These are phyloP conservation scores for Leucocoprinus sp. DNA, from an alignment of 768 basidiomycete genomes.

Conservation along the genomic window DNA sequence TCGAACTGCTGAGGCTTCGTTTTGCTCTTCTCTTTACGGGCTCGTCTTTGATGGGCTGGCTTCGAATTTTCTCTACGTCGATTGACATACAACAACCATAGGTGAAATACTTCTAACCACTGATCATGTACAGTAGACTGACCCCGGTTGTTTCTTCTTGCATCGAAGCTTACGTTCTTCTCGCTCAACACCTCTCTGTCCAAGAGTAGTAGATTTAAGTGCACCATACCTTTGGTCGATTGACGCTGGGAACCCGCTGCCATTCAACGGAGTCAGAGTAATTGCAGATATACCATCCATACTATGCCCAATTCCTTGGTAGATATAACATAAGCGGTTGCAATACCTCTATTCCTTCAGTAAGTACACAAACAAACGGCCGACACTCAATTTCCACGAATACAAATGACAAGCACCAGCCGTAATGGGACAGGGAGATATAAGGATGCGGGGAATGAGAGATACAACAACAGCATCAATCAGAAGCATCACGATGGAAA, in stretches of 20 bases:
- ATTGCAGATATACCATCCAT: too few species aligned
- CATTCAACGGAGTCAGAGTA: too few species aligned
- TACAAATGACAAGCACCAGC: slow-evolving; percentile 19
- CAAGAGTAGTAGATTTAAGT: too few species aligned
- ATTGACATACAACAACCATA: slow-evolving; percentile 17
- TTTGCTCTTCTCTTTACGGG: not conserved
- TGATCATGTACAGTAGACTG: slow-evolving; percentile 69
- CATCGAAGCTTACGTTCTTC: slow-evolving; percentile 52
- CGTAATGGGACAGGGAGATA: slow-evolving; percentile 11
- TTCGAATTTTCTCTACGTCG: slow-evolving; percentile 9
- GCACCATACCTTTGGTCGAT: too few species aligned
- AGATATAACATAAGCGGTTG: slow-evolving; percentile 33
- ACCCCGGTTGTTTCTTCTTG: slow-evolving; percentile 59
- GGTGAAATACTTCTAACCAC: slow-evolving; percentile 53
- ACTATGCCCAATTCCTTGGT: slow-evolving; percentile 7
- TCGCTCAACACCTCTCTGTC: slow-evolving; percentile 43
- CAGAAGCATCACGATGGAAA: slow-evolving; percentile 30
- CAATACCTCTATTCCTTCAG: slow-evolving; percentile 51
- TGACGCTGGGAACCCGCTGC: too few species aligned
- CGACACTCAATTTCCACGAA: slow-evolving; percentile 37
- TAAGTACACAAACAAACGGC: slow-evolving; percentile 45
- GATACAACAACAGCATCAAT: slow-evolving; percentile 26
- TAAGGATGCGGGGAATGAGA: slow-evolving; percentile 8
- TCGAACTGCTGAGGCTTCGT: not conserved
- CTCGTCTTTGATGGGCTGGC: not conserved